These are phyloP conservation scores for Pholiota conissans DNA, from an alignment of 768 basidiomycete species.

Conservation along the genomic window DNA sequence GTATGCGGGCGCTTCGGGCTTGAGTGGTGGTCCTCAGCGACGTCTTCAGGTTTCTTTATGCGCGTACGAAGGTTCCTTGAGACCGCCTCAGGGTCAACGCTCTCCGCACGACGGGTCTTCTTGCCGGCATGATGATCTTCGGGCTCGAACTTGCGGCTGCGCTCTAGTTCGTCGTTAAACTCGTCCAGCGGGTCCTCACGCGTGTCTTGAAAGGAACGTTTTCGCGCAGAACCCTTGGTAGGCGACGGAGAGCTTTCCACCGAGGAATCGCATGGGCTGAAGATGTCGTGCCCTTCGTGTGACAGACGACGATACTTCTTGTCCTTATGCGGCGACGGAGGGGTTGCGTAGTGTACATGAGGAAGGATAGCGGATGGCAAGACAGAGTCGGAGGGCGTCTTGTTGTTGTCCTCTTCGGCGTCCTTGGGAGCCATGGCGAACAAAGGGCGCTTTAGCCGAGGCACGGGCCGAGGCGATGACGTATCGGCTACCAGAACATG, in stretches of 20 bases:
- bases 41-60: background rate
- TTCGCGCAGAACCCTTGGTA: slow-evolving; percentile 24
- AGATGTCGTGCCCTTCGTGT: slow-evolving; percentile 29
- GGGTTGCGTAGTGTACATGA: slow-evolving; percentile 23
- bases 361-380: background rate
- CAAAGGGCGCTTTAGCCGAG: slow-evolving; percentile 18
- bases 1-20: background rate
- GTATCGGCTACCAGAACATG: slow-evolving; percentile 27
- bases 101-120: background rate
- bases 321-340: slow-evolving; percentile 34
- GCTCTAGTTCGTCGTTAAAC: slow-evolving; percentile 20
- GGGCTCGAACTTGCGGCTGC: slow-evolving; percentile 5
- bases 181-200: slow-evolving; percentile 16
- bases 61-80: slow-evolving; percentile 18
- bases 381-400: slow-evolving; percentile 4
- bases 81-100: slow-evolving; percentile 5
- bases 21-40: background rate
- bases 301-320: slow-evolving; percentile 26
- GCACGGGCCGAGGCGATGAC: slow-evolving; percentile 28
- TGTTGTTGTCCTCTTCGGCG: slow-evolving; percentile 8
- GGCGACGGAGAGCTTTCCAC: slow-evolving; percentile 38
- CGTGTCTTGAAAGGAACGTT: slow-evolving; percentile 5
- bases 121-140: slow-evolving; percentile 4
- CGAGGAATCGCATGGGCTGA: slow-evolving; percentile 33
- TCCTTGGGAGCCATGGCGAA: slow-evolving; percentile 7